phyloP scores from a whole-genome alignment of 495 filamentous ascomycete genomes.

The Penicillium canariense region DNA sequence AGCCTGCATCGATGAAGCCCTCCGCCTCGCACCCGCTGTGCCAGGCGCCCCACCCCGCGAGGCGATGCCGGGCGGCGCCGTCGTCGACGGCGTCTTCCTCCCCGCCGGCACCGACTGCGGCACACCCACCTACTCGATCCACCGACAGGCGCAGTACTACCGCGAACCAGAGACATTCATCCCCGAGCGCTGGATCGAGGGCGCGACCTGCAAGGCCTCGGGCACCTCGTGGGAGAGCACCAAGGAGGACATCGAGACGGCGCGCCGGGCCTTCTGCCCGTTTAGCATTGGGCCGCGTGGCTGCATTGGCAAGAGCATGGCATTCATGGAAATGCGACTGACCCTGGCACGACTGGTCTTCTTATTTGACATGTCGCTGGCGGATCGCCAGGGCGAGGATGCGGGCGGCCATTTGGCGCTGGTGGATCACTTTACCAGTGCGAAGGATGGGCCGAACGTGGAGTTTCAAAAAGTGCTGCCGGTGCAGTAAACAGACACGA shows the following conservation, averaged over 20 bases:
- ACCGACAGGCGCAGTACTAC: slow-evolving; percentile 56
- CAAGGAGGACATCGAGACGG: slow-evolving; percentile 39
- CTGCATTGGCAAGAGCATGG: slow-evolving; percentile 58
- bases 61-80: slow-evolving; percentile 53
- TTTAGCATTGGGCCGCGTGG: slow-evolving; percentile 57
- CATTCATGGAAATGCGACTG: slow-evolving; percentile 53
- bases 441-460: slow-evolving; percentile 47
- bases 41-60: slow-evolving; percentile 56
- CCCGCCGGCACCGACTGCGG: slow-evolving; percentile 53
- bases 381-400: slow-evolving; percentile 42
- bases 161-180: slow-evolving; percentile 45
- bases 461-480: slow-evolving; percentile 25
- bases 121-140: slow-evolving; percentile 53
- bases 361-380: slow-evolving; percentile 44
- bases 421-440: slow-evolving; percentile 49
- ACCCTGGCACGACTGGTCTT: slow-evolving; percentile 50
- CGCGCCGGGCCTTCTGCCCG: slow-evolving; percentile 50
- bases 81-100: slow-evolving; percentile 52
- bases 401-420: slow-evolving; percentile 40
- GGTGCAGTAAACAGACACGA: slow-evolving; percentile 4
- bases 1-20: slow-evolving; percentile 63
- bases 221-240: slow-evolving; percentile 30
- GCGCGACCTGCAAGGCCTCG: slow-evolving; percentile 26
- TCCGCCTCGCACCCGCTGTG: slow-evolving; percentile 63
- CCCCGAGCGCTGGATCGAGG: slow-evolving; percentile 57